These are phyloP conservation scores for Leucaena leucocephala DNA, from an alignment of 306 rosid species.

Conservation along the genomic window DNA sequence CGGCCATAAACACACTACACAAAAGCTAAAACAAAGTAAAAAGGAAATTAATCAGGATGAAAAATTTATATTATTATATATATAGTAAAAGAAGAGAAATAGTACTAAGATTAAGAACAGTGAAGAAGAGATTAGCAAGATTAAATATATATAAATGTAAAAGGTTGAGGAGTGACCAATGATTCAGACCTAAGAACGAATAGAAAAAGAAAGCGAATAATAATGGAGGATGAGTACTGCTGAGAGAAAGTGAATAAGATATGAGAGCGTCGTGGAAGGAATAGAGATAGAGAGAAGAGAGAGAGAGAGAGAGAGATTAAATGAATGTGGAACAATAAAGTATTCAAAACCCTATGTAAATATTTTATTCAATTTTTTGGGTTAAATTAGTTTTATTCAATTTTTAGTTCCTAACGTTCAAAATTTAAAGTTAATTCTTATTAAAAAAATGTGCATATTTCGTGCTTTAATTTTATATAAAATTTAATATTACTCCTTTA, in stretches of 20 bases:
- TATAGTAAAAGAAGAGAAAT: conserved; percentile 39
- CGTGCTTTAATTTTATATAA: too few species aligned
- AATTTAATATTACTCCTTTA: too few species aligned
- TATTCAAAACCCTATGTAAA: conserved; percentile 33
- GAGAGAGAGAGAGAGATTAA: conserved; percentile 32
- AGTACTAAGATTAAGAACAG: conserved; percentile 28
- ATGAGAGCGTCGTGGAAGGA: not conserved
- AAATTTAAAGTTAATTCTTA: not conserved
- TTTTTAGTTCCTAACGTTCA: conserved; percentile 1
- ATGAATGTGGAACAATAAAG: conserved; percentile 43
- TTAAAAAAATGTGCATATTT: too few species aligned
- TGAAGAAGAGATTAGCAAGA: conserved; percentile 19
- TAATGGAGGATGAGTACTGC: conserved; percentile 38
- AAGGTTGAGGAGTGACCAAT: conserved; percentile 38
- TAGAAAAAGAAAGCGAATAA: conserved; percentile 54
- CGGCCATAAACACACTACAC: conserved; percentile 70
- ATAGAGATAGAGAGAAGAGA: not conserved
- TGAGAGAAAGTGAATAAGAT: conserved; percentile 36
- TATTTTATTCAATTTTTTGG: conserved; percentile 16
- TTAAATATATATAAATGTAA: conserved; percentile 7
- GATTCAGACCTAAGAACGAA: conserved; percentile 59
- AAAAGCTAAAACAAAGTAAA: conserved; percentile 36
- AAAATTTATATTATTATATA: conserved; percentile 28
- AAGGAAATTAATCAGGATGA: conserved; percentile 41
- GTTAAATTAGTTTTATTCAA: conserved; percentile 5